Evolutionary conservation across 2,329 filamentous ascomycete genomes (phyloP), one percentile per base, ranked within the genome.

Genomic region (Aspergillus calidoustus): DNA sequence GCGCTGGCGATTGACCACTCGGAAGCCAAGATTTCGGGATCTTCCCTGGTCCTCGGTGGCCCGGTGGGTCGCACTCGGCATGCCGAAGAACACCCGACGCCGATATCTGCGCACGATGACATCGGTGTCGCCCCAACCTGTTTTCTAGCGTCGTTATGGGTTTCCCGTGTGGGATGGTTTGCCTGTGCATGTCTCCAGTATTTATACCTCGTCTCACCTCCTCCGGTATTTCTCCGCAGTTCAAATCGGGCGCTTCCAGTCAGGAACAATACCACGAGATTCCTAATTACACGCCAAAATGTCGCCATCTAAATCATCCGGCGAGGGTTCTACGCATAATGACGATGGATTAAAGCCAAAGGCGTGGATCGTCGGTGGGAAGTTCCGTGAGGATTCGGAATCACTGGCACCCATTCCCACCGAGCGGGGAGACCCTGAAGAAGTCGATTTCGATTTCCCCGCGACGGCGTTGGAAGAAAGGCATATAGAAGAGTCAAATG

Each of bases 371-470:
- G 63, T 71, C 30, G 72, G 72, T 49, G 71, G 71, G n/a, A 72
- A 72, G 54, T 63, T 70, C 55, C 67, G 67, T 1, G 60, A 74
- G 41, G 60, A 64, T 49, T 28, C 71, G 7, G 63, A 63, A 30
- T 66, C 73, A 11, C 66, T 56, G 5, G 54, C 43, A 13, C 31
- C 44, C 3, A 43, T 69, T 30, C 51, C 67, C 4, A 64, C 63
- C 22, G 55, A 67, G 8, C 64, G 68, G 0, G 66, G 62, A 19
- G 65, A 56, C 3, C 31, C 69, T 5, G 67, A 75, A 51, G 76
- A 79, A 51, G 77, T 84, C 44, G 78, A 83, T 48, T 73, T 81
- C 62, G 82, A 84, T 62, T 74, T 84, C 64, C 82, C 82, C 8
- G 74, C 83, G 23, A 84, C 82, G 5, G 64, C 79, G 43, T 81